Base-by-base conservation (phyloP, 495 filamentous ascomycete genomes). In the Penicillium waksmanii region DNA sequence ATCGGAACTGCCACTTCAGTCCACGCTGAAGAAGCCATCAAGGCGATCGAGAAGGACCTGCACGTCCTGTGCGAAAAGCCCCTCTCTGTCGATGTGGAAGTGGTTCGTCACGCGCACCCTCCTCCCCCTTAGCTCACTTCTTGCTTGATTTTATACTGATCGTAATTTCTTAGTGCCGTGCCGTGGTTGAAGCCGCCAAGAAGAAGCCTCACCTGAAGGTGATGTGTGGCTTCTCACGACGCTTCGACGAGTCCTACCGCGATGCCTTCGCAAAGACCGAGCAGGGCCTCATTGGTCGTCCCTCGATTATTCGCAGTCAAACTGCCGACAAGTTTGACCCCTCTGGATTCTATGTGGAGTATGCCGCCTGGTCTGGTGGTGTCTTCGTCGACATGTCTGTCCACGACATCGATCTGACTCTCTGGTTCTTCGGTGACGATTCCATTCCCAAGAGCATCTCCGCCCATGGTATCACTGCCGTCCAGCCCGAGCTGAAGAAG, bases 361-460 rank as follows among this genome's bases (percentile, higher is more conserved):
- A 85, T 66, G 80, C 83, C 17, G 72, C 80, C 49, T 80, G 77
- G 70, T 77, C 72, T 12, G 84, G 84, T 31, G 84, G 83, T 0
- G 96, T 84, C 56, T 86, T 86, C 54, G 83, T 85, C 15, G 83
- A 85, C 70, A 82, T 79, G 70, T 73, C 70, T 8, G 82, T 86
- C 58, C 83, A 85, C 65, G 83, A 85, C 51, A 84, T 86, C 60
- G 83, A 86, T 57, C 75, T 86, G 0, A 69, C 80, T 0, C 72
- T 86, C 23, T 85, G 81, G 82, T 85, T 83, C 74, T 83, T 85
- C 66, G 80, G 79, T 11, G 63, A 80, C 43, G 74, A 80, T n/a
- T 62, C 67, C 44, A 69, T 68, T 27, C 74, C 80, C 44, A 85
- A 87, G 66, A 75, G 71, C 57, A 80, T 84, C 15, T 71, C 72